Base-by-base conservation (phyloP, 169 alveolate species). In the Theileria annulata region DNA sequence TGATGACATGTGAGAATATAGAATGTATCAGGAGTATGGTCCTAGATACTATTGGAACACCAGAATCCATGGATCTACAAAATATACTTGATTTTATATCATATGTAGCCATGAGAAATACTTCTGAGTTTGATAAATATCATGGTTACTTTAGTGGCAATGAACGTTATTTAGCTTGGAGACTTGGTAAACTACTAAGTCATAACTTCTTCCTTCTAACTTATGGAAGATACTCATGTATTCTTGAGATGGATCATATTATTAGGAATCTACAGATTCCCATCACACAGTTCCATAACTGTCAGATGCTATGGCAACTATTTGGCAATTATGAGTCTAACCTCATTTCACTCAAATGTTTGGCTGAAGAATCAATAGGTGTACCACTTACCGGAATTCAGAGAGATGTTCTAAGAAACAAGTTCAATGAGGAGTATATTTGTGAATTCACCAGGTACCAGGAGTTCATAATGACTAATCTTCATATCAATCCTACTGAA, bases 131-230 rank as follows among this genome's bases (percentile, higher is more conserved):
- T 25, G 66, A 56, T 25, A 21, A 56, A 15, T 56, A 56, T 27
- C 66, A n/a, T 19, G 28, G 35, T 2, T 56, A 56, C 33, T 56
- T 56, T 56, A 56, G 66, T 21, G 66, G 66, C 27, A 3, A 5
- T 25, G 66, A 56, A 25, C 27, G 66, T 0, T 56, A 56, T 27
- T 12, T 56, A 15, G 66, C 66, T 21, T 56, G 66, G 66, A 56
- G 66, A 25, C 66, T 56, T 19, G 66, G 66, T 0, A 56, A 13
- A 25, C 66, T 25, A 27, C 27, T 56, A 0, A 15, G 31, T 25
- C 66, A 56, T 25, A 56, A 56, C 66, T 56, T 56, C 66, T 56
- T 56, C 66, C 66, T 56, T 8, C 27, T 56, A 0, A 56, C 66
- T 27, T 56, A 56, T 25, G 28, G 31, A 10, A 19, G 66, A 56